A percentile compares a stretch with the other conserved stretches of the same genome.
These are phyloP conservation scores for Hemisphaericaspora subhashii DNA, from an alignment of 1,139 yeast species.

Conservation along the genomic window DNA sequence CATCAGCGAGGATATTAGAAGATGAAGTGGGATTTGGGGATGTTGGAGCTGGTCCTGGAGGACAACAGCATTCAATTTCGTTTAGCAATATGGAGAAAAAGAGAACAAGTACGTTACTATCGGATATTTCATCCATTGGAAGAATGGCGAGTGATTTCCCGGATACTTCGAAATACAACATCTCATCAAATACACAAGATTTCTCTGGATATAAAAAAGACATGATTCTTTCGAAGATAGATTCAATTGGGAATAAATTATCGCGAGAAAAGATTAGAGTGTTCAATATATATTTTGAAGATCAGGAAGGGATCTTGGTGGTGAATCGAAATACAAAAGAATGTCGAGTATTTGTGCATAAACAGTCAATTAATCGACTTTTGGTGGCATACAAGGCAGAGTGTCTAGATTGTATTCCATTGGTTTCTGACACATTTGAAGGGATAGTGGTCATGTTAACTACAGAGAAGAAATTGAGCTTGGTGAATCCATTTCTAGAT, in stretches of 20 bases:
- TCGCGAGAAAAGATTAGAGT: constrained; percentile 38
- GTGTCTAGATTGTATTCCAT: constrained; percentile 44
- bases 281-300: constrained; percentile 45
- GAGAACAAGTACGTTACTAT: constrained; percentile 51
- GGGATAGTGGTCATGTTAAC: constrained; percentile 45
- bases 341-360: constrained; percentile 53
- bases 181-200: constrained; percentile 21
- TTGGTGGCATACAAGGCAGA: constrained; percentile 34
- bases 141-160: constrained; percentile 54
- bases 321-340: constrained; percentile 31
- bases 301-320: constrained; percentile 61
- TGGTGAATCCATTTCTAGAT: constrained; percentile 68
- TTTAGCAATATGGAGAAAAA: constrained; percentile 47
- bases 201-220: constrained; percentile 53
- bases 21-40: constrained; percentile 23
- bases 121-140: constrained; percentile 60
- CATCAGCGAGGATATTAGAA: constrained; percentile 41
- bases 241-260: constrained; percentile 19
- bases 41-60: constrained; percentile 8
- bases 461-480: constrained; percentile 32
- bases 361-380: constrained; percentile 38
- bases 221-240: constrained; percentile 63
- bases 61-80: constrained; percentile 22
- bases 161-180: constrained; percentile 25
- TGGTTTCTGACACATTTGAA: constrained; percentile 30